A percentile compares a stretch with the other conserved stretches of the same genome.
phyloP scores from a whole-genome alignment of 2,329 filamentous ascomycete genomes.

The Fusarium sp. region DNA sequence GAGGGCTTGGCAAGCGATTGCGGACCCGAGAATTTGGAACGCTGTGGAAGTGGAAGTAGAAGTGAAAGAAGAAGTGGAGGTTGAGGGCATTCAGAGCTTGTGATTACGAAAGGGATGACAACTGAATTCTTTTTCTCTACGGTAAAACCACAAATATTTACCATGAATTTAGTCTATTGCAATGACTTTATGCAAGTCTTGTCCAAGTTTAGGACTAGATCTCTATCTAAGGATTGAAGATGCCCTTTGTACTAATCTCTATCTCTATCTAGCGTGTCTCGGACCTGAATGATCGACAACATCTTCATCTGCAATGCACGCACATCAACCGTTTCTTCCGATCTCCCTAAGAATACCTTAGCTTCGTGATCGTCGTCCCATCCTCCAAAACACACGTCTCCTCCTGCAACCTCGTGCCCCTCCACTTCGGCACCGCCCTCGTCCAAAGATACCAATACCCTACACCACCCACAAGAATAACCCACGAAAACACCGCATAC shows the following conservation, averaged over 20 bases:
- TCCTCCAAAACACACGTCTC: constrained; percentile 67
- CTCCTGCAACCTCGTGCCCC: constrained; percentile 71
- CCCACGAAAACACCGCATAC: constrained; percentile 62
- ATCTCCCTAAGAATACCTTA: constrained; percentile 46
- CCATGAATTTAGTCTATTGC: too few species aligned
- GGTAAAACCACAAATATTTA: too few species aligned
- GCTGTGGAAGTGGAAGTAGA: not conserved
- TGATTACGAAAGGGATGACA: not conserved
- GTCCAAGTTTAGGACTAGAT: not conserved
- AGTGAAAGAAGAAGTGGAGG: not conserved
- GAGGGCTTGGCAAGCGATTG: not conserved
- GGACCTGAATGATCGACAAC: not conserved
- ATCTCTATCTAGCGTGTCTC: not conserved
- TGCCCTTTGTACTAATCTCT: not conserved
- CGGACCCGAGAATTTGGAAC: not conserved
- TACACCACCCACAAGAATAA: constrained; percentile 63
- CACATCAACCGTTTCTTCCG: not conserved
- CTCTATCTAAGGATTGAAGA: not conserved
- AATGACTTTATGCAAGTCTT: not conserved
- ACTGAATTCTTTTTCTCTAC: not conserved
- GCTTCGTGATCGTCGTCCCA: constrained; percentile 71
- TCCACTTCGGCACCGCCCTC: constrained; percentile 63
- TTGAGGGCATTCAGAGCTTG: not conserved
- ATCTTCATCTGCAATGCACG: not conserved
- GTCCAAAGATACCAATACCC: constrained; percentile 77